Evolutionary conservation across 2,329 filamentous ascomycete genomes (phyloP), one percentile per base, ranked within the genome.

Genomic region (Sporothrix brasiliensis): DNA sequence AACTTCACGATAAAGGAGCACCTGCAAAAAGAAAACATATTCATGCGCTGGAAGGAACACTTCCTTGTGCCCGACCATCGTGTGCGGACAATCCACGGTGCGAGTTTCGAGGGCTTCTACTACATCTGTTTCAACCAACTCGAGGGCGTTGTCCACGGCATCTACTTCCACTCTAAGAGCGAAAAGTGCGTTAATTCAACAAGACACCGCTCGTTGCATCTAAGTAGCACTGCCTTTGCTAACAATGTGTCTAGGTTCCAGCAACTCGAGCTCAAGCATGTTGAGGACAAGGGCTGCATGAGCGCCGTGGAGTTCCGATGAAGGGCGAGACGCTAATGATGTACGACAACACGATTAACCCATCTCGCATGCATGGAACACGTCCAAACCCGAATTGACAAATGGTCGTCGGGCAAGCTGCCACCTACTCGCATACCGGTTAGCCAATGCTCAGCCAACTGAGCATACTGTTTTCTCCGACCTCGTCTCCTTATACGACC

Each of bases 41-140:
- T 97, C 77, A 99, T 99, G 95, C 89, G 95, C 72, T 99, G 95
- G 95, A 99, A 99, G 80, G 95, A 99, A 78, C 93, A 97, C 76
- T 99, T 99, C 77, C 84, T 99, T 0, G 95, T 99, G 0, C 95
- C 95, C 1, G 94, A 99, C 77, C 95, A 99, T 79, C 88, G 92
- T 19, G 93, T 98, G 24, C 88, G 91, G 72, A 96, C 92, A 13
- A 97, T 99, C 73, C 92, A 89, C 47, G 95, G 95, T 21, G 95
- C 95, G 9, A 98, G 94, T 77, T 99, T 98, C 72, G 95, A 99
- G 78, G 95, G 95, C 0, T 99, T 99, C 79, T 99, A 98, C 79
- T 99, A 99, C 78, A 98, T 99, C 75, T 97, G 94, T 82, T 98
- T 98, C 83, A 97, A 98, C 79, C 94, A 98, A 80, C 83, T 93